Conservation (phyloP, 2,329 filamentous ascomycete genomes). For the Orbilia javanica region DNA sequence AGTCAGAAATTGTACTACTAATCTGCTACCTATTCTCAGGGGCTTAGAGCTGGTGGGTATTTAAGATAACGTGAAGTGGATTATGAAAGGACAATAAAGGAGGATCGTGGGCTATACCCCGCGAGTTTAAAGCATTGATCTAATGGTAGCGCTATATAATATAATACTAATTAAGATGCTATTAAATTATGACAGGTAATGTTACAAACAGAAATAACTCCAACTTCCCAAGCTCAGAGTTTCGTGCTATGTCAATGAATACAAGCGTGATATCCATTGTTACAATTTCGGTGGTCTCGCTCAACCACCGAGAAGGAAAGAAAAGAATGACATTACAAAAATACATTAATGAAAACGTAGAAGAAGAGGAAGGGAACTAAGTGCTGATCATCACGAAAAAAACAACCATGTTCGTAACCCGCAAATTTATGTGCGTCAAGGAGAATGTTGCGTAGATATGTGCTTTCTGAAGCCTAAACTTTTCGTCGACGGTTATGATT, state of each 20-base stretch:
- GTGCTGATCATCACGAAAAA: conserved; percentile 5
- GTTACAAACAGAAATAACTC: conserved; percentile 30
- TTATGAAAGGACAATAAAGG: neutral
- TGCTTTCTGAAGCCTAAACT: neutral
- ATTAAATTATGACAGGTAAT: neutral
- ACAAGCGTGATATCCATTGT: conserved; percentile 6
- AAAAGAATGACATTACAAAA: conserved; percentile 38
- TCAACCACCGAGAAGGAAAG: neutral
- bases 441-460: conserved; percentile 1
- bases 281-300: neutral
- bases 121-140: conserved; percentile 1
- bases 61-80: neutral
- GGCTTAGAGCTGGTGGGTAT: neutral
- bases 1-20: no score
- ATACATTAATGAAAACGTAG: conserved; percentile 43
- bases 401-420: conserved; percentile 28
- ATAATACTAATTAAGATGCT: conserved; percentile 17
- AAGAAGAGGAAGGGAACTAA: conserved; percentile 1
- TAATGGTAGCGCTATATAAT: conserved; percentile 30
- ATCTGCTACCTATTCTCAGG: no score
- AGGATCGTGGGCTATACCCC: neutral
- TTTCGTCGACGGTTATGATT: conserved; percentile 13
- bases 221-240: conserved; percentile 4
- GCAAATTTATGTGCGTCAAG: conserved; percentile 11
- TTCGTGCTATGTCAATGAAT: conserved; percentile 29